Base-by-base conservation (phyloP, 139 green algal species). In the Gonium pectorale region DNA sequence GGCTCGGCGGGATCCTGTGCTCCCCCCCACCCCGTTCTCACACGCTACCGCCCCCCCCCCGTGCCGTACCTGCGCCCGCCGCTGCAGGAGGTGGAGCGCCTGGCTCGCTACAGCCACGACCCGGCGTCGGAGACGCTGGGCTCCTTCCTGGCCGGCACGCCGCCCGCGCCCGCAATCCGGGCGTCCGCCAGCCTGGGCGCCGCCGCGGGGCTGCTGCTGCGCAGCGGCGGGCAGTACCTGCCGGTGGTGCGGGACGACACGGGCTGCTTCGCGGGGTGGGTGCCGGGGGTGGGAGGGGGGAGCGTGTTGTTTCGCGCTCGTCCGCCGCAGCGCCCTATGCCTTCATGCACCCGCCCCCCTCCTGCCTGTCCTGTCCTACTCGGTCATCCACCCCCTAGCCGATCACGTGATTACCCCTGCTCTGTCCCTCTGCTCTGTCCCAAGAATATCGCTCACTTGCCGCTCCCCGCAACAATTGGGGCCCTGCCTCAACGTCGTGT, bases 201-300 rank as follows among this genome's bases (percentile, higher is more conserved):
- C 4, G 77, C 77, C 19, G 75, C 51, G 59, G 75, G 75, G 3
- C 26, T 82, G 75, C 59, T 82, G 75, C 54, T 82, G 54, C 5
- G 26, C 27, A 27, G 52, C 3, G 75, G 64, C 29, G 54, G 35
- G 29, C 26, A 60, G 4, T 82, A 43, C 38, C 15, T 60, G 59
- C 26, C 41, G 15, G 13, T 82, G 41, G 15, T 71, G 75, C 41
- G 35, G 35, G 54, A 69, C 5, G 70, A 31, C 31, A 33, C 31
- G 1, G 69, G 69, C 69, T 19, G 17, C 0, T 60, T 82, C n/a
- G 0, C 62, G 41, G 75, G 75, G 75, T 27, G 68, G 7, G 62
- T 68, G 62, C n/a, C 5, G 6, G 62, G 21, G 8, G 62, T 17
- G 21, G n/a, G 5, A 31, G 62, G 7, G 31, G 31, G 29, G n/a